A percentile compares a stretch with the other conserved stretches of the same genome.
phyloP scores from a whole-genome alignment of 352 stramenopile species.

The Thraustochytrium sp. region DNA sequence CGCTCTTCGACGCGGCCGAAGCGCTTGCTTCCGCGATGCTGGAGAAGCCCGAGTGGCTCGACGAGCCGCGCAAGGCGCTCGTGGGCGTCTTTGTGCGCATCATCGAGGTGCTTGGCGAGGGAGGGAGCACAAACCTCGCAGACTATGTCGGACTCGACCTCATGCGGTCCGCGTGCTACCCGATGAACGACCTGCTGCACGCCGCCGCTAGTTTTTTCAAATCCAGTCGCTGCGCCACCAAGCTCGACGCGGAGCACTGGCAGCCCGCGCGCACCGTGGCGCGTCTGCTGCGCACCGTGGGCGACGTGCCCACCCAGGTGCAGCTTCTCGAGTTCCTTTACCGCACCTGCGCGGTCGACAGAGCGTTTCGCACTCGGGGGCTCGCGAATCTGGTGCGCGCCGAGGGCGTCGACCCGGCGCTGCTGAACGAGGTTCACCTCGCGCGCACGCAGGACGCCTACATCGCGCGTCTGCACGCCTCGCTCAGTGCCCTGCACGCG shows the following conservation, averaged over 20 bases:
- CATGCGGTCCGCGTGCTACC: background rate
- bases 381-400: background rate
- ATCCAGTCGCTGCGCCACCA: background rate
- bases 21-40: background rate
- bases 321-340: background rate
- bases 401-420: background rate
- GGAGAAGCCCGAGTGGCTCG: background rate
- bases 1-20: background rate
- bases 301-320: background rate
- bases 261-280: background rate
- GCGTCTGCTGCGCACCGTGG: background rate
- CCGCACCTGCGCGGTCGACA: background rate
- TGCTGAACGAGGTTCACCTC: background rate
- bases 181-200: background rate
- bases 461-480: background rate
- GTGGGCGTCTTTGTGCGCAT: background rate
- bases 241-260: background rate
- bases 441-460: background rate
- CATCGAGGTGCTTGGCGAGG: background rate
- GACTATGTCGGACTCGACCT: background rate
- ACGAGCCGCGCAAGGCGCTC: background rate
- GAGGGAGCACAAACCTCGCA: background rate
- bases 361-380: background rate
- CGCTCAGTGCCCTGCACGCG: background rate
- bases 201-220: background rate